A percentile compares a stretch with the other conserved stretches of the same genome.
Conservation (phyloP, 2,329 filamentous ascomycete species). For the Verticillium albo-atrum region DNA sequence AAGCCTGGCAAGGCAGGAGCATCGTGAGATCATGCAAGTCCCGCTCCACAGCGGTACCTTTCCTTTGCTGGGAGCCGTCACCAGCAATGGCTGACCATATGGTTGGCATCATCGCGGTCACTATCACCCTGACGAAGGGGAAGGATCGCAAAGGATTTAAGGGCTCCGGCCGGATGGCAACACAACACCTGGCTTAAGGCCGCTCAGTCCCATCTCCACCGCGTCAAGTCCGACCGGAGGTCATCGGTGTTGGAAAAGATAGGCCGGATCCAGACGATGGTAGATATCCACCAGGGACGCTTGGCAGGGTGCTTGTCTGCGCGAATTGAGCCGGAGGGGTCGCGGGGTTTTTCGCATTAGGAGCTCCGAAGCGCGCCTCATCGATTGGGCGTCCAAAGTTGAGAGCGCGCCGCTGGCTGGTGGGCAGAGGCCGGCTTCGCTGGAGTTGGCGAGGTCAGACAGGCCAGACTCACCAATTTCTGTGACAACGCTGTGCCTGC, state of each 20-base stretch:
- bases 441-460: neutral
- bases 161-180: too few relatives aligned
- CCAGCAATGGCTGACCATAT: too few relatives aligned
- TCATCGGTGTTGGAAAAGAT: constrained; percentile 1
- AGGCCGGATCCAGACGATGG: neutral
- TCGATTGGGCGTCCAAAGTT: neutral
- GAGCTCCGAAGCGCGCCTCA: neutral
- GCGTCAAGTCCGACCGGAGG: neutral
- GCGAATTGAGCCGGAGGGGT: constrained; percentile 1
- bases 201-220: neutral
- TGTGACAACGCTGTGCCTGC: neutral
- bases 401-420: neutral
- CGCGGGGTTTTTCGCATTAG: constrained; percentile 1
- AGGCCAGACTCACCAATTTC: neutral
- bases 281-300: neutral
- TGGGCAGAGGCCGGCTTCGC: neutral
- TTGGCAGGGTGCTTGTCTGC: constrained; percentile 1
- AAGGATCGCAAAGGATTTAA: too few relatives aligned
- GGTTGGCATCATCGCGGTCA: too few relatives aligned
- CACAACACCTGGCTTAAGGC: neutral
- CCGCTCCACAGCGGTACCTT: too few relatives aligned
- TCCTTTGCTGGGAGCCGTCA: too few relatives aligned
- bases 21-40: neutral
- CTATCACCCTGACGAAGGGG: too few relatives aligned
- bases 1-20: neutral